Evolutionary conservation across 345 rosid species (phyloP).

Genomic region (Garcia nutans): DNA sequence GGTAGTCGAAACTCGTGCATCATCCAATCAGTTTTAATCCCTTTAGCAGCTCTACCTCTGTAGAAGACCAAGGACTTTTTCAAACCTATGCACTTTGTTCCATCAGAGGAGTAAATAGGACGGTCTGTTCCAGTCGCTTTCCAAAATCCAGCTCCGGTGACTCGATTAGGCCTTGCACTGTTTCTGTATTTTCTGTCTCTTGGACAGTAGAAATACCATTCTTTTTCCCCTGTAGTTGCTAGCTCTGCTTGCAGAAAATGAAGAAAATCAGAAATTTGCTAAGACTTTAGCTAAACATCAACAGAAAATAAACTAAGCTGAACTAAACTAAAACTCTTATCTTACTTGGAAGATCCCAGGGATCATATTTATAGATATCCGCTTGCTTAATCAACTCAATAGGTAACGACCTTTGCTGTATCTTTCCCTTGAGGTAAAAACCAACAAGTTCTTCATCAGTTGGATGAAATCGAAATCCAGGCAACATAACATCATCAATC

Average conservation of each 20-base stretch:
- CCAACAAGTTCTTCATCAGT: constrained; percentile 97
- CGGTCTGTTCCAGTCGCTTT: constrained; percentile 95
- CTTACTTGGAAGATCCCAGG: constrained; percentile 99
- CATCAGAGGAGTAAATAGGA: constrained; percentile 83
- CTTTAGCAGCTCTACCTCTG: constrained; percentile 90
- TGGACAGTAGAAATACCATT: constrained; percentile 92
- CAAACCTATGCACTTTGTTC: constrained; percentile 72
- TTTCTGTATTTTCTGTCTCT: constrained; percentile 90
- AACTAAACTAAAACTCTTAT: neutral
- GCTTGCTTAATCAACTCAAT: constrained; percentile 89
- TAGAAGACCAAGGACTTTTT: constrained; percentile 95
- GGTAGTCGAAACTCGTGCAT: constrained; percentile 99
- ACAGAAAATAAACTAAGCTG: neutral
- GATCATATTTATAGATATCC: constrained; percentile 87
- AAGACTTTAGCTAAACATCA: neutral
- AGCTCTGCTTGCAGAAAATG: constrained; percentile 40
- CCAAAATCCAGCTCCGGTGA: constrained; percentile 96
- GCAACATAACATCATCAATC: constrained; percentile 71
- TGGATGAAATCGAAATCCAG: constrained; percentile 94
- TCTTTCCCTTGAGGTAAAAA: constrained; percentile 68
- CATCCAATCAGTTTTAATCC: constrained; percentile 97
- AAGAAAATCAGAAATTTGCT: neutral
- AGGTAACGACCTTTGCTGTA: constrained; percentile 57
- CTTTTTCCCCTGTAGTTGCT: constrained; percentile 79
- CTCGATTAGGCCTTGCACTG: constrained; percentile 88